A percentile compares a stretch with the other conserved stretches of the same genome.
phyloP scores from a whole-genome alignment of 2,329 filamentous ascomycete genomes.

The Trichoderma lentiforme region DNA sequence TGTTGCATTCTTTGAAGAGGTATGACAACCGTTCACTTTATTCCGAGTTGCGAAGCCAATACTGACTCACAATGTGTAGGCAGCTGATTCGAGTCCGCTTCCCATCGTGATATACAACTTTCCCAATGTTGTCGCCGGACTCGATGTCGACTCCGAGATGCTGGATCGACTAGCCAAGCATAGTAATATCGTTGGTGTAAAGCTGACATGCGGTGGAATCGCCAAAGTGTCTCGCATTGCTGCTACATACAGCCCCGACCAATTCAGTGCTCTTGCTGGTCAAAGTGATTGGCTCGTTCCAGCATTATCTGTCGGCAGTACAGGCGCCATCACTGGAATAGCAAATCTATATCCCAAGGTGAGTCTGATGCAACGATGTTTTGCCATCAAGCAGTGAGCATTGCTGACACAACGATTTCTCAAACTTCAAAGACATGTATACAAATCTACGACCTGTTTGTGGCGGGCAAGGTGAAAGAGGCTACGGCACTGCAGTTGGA shows the following conservation, averaged over 20 bases:
- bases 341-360: constrained; percentile 60
- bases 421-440: constrained; percentile 40
- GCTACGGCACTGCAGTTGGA: constrained; percentile 49
- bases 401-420: neutral
- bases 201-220: constrained; percentile 71
- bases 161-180: constrained; percentile 49
- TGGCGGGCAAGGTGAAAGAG: constrained; percentile 44
- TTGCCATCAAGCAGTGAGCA: too few species aligned
- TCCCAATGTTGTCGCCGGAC: constrained; percentile 62
- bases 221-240: constrained; percentile 65
- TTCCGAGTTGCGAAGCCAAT: neutral
- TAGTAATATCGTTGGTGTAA: constrained; percentile 65
- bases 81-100: constrained; percentile 57
- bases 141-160: constrained; percentile 66
- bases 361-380: neutral
- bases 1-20: constrained; percentile 59
- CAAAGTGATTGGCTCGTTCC: constrained; percentile 70
- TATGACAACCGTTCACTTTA: neutral
- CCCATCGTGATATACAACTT: constrained; percentile 73
- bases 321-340: constrained; percentile 61
- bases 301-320: constrained; percentile 55
- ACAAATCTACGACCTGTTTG: constrained; percentile 47
- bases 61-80: constrained; percentile 20
- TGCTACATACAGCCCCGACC: constrained; percentile 46
- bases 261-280: constrained; percentile 65